Conservation (phyloP, 1,284 basidiomycete species). For the Sporisorium graminicola region DNA sequence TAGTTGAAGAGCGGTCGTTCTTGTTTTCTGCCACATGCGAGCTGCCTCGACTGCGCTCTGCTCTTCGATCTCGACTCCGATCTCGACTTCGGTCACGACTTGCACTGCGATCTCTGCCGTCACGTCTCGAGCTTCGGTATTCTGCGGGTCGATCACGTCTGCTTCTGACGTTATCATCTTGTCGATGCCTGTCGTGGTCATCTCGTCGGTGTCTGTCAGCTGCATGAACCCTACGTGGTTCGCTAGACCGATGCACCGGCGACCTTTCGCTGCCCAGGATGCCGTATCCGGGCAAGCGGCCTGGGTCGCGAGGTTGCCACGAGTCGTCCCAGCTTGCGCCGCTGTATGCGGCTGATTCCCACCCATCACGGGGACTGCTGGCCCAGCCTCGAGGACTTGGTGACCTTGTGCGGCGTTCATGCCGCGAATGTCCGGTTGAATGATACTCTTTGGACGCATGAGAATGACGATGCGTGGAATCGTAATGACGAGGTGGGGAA, state of each 20-base stretch:
- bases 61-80: conserved; percentile 14
- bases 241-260: conserved; percentile 4
- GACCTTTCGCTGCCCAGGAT: conserved; percentile 8
- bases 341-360: neutral
- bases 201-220: neutral
- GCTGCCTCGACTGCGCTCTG: conserved; percentile 27
- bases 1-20: neutral
- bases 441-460: neutral
- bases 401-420: conserved; percentile 3
- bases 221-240: conserved; percentile 8
- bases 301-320: neutral
- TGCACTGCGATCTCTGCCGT: neutral
- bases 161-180: neutral
- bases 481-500: conserved; percentile 4
- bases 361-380: neutral
- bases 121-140: neutral
- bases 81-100: neutral
- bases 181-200: neutral
- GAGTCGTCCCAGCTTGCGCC: neutral
- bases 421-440: conserved; percentile 6
- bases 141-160: neutral
- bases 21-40: neutral
- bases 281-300: neutral
- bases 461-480: neutral
- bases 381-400: conserved; percentile 4